These are phyloP conservation scores for Polyporus arcularius DNA, from an alignment of 768 basidiomycete species.

Conservation along the genomic window DNA sequence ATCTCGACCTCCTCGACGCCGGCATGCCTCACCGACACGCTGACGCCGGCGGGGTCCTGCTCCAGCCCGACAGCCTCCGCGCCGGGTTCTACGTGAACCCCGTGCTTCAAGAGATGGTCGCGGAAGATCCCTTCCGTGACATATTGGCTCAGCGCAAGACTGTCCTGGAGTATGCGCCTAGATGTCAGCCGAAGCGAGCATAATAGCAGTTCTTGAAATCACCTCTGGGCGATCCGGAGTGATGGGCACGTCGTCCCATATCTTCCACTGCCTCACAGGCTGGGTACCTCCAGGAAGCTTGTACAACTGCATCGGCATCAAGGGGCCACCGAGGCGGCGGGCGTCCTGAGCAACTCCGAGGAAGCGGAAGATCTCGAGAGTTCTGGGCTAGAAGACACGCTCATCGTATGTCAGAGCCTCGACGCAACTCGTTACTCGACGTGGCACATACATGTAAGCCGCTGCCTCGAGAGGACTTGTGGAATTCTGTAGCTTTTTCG, in stretches of 20 bases:
- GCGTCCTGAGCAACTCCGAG: constrained; percentile 24
- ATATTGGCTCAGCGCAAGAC: constrained; percentile 16
- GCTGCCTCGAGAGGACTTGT: constrained; percentile 22
- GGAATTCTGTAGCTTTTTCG: constrained; percentile 11
- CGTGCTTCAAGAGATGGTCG: constrained; percentile 26
- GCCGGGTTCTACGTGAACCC: constrained; percentile 35
- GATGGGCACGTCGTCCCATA: not conserved
- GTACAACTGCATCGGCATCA: constrained; percentile 14
- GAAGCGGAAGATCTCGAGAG: constrained; percentile 21
- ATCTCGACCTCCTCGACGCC: constrained; percentile 31
- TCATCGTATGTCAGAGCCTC: not conserved
- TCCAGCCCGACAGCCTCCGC: constrained; percentile 37
- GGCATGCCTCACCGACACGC: constrained; percentile 25
- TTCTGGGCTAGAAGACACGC: constrained; percentile 20
- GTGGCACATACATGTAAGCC: constrained; percentile 26
- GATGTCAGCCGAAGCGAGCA: not conserved
- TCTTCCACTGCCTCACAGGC: constrained; percentile 4
- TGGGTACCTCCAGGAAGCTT: constrained; percentile 22
- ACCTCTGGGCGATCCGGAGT: constrained; percentile 23
- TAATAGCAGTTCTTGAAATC: not conserved
- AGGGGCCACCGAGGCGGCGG: not conserved
- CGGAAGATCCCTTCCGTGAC: constrained; percentile 35
- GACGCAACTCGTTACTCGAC: too few species aligned
- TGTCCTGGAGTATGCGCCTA: not conserved
- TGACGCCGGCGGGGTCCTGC: constrained; percentile 35